Conservation (phyloP, 257 asterid species). For the Verbascum thapsus region DNA sequence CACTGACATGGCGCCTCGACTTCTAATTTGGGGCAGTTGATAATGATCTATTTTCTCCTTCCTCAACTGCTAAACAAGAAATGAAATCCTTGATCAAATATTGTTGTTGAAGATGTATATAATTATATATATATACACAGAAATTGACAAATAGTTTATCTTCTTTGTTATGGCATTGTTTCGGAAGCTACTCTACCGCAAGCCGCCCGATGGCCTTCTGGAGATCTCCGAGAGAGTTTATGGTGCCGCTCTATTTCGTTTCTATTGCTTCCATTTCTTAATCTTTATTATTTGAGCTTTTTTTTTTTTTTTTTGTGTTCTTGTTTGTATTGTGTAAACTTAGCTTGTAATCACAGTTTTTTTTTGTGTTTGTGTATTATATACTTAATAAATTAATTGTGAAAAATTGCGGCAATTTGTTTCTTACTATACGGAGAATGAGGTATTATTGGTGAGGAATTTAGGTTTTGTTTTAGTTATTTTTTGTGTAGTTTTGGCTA, state of each 20-base stretch:
- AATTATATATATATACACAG: background rate
- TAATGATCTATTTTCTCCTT: too few species aligned
- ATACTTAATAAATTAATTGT: too few species aligned
- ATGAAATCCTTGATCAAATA: conserved; percentile 22
- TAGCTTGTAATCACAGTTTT: conserved; percentile 14
- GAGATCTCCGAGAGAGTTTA: conserved; percentile 92
- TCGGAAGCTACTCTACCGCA: conserved; percentile 78
- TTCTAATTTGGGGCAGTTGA: too few species aligned
- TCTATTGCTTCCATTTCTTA: too few species aligned
- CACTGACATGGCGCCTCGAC: conserved; percentile 37
- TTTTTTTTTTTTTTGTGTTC: background rate
- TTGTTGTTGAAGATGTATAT: conserved; percentile 24
- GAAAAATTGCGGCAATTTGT: background rate
- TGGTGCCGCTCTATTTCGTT: conserved; percentile 47
- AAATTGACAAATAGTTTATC: conserved; percentile 29
- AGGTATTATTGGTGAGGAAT: conserved; percentile 19
- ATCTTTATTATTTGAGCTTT: conserved; percentile 2
- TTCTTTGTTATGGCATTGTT: conserved; percentile 56
- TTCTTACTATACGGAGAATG: background rate
- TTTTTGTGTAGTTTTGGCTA: too few species aligned
- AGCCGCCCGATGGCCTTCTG: conserved; percentile 91
- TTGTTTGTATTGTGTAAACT: conserved; percentile 16
- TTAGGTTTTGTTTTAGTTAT: conserved; percentile 22
- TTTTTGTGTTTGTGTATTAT: background rate
- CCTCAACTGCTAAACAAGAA: conserved; percentile 23